These are phyloP conservation scores for Aspergillus pseudoterreus DNA, from an alignment of 2,329 filamentous ascomycete genomes.

Conservation along the genomic window DNA sequence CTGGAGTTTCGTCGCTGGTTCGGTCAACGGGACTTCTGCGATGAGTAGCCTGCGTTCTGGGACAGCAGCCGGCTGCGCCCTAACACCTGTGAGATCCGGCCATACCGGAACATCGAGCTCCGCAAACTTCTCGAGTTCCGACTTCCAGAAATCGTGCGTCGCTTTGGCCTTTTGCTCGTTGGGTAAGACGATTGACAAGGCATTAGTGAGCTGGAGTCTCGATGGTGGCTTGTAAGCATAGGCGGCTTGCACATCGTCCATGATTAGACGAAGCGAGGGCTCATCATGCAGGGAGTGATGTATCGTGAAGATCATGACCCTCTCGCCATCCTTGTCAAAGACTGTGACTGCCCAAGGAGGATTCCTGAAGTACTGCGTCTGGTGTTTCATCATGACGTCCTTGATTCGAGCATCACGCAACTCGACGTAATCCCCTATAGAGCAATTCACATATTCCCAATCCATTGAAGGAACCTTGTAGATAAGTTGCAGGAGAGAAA, in stretches of 20 bases:
- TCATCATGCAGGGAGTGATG: conserved; percentile 35
- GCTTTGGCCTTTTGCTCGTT: conserved; percentile 11
- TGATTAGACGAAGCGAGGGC: conserved; percentile 26
- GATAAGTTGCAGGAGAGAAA: conserved; percentile 28
- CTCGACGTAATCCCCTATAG: conserved; percentile 10
- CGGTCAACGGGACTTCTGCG: conserved; percentile 13
- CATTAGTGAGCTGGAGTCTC: conserved; percentile 26
- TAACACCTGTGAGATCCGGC: conserved; percentile 26
- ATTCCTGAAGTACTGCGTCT: conserved; percentile 24
- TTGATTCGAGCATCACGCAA: conserved; percentile 17
- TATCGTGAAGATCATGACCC: conserved; percentile 34
- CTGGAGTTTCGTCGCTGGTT: conserved; percentile 16
- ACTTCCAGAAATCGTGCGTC: conserved; percentile 23
- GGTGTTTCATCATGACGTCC: conserved; percentile 22
- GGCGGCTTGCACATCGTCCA: conserved; percentile 22
- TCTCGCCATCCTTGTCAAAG: conserved; percentile 19
- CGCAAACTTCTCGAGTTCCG: conserved; percentile 20
- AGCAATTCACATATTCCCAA: conserved; percentile 20
- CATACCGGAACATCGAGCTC: conserved; percentile 22
- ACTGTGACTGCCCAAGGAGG: conserved; percentile 38
- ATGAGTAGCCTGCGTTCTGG: conserved; percentile 17
- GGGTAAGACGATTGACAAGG: conserved; percentile 20
- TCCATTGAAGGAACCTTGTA: conserved; percentile 22
- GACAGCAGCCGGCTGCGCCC: conserved; percentile 8
- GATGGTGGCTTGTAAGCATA: conserved; percentile 19